Conservation (phyloP, 2,329 filamentous ascomycete species). For the Exophiala sp. region DNA sequence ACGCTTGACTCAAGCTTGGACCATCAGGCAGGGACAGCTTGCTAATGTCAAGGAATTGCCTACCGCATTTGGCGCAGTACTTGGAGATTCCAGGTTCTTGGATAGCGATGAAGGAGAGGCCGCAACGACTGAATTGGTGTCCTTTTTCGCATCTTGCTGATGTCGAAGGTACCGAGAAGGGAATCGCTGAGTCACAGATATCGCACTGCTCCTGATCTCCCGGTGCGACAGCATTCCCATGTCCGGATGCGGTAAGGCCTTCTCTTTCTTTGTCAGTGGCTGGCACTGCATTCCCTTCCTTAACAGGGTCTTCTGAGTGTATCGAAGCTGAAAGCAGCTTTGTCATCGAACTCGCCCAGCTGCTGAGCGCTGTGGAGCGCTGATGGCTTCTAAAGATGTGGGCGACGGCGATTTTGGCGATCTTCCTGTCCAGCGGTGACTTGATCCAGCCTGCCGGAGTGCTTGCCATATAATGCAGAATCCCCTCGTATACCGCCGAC, state of each 20-base stretch:
- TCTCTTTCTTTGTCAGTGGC: neutral
- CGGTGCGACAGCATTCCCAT: neutral
- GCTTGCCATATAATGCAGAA: conserved; percentile 7
- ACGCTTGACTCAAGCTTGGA: conserved; percentile 24
- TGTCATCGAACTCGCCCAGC: conserved; percentile 4
- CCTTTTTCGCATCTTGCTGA: conserved; percentile 21
- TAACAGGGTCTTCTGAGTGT: neutral
- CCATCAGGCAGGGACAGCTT: conserved; percentile 21
- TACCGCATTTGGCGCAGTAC: conserved; percentile 28
- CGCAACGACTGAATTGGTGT: conserved; percentile 28
- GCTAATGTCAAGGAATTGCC: conserved; percentile 26
- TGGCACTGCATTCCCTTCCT: neutral
- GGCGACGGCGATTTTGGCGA: conserved; percentile 8
- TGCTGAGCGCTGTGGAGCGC: neutral
- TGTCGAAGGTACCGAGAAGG: conserved; percentile 5
- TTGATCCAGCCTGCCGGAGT: conserved; percentile 2
- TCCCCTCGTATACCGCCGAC: conserved; percentile 5
- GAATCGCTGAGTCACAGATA: conserved; percentile 21
- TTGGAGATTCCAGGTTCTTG: conserved; percentile 31
- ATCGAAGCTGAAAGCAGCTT: neutral
- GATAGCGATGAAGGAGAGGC: conserved; percentile 28
- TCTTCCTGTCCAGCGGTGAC: conserved; percentile 13
- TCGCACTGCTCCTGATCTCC: conserved; percentile 20
- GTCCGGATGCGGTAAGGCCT: neutral
- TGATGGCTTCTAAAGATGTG: conserved; percentile 8